Base-by-base conservation (phyloP, 2,329 filamentous ascomycete genomes). In the Fulvia fulva region DNA sequence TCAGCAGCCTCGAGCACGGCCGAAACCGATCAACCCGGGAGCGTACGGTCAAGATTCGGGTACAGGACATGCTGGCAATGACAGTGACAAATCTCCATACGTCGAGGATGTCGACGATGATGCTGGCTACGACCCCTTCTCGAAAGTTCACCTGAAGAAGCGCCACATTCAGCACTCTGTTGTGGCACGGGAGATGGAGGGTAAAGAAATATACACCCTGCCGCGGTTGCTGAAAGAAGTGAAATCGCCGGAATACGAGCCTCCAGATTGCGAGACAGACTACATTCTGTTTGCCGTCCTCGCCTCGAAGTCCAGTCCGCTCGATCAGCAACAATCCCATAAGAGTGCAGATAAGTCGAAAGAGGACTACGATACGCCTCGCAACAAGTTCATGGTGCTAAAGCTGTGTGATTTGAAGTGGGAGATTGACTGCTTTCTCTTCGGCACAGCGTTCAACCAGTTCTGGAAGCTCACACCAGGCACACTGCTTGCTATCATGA, bases 381-480 rank as follows among this genome's bases (percentile, higher is more conserved):
- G 82, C 21, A 87, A 88, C 51, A 97, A 96, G 73, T 99, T 95
- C 77, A 97, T 99, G 89, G 88, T 93, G 1, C 78, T 99, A 61
- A 90, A 85, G 1, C 80, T 99, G 2, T 91, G 90, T 0, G 93
- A 99, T 73, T 79, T 99, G 11, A 88, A 91, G 67, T 96, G 87
- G 85, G 91, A 96, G 67, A 74, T 99, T 12, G 92, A 97, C 63
- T 82, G 97, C 44, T 97, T 91, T 67, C 83, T 99, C 14, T 99
- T 99, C 75, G 89, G 90, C 67, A 86, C 88, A 0, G 95, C 91
- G 6, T 97, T 97, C 68, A 87, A 90, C 16, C 86, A 89, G 55
- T 99, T 94, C 77, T 97, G 93, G 88, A 96, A 96, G 71, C 79
- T 97, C n/a, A 87, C 87, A 0, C 84, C 90, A 1, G 94, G 94